phyloP scores from a whole-genome alignment of 2,329 filamentous ascomycete genomes.

The Trichoderma atrobrunneum region DNA sequence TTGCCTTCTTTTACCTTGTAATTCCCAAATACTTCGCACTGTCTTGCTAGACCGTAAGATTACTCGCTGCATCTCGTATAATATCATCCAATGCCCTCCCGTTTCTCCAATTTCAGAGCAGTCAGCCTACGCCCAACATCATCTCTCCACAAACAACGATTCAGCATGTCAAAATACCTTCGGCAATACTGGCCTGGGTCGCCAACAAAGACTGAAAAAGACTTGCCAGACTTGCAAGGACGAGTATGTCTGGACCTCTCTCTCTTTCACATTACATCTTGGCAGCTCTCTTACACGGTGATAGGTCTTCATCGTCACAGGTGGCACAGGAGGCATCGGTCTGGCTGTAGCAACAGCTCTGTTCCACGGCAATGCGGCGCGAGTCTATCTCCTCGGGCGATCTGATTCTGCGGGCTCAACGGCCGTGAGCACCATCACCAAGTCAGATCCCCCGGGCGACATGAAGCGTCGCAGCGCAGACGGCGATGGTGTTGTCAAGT shows the following conservation, averaged over 20 bases:
- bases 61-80: background rate
- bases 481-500: constrained; percentile 39
- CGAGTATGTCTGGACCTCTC: background rate
- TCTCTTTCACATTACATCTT: background rate
- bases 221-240: constrained; percentile 42
- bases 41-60: background rate
- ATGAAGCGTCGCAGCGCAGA: constrained; percentile 42
- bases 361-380: constrained; percentile 47
- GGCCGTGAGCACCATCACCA: constrained; percentile 42
- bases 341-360: constrained; percentile 50
- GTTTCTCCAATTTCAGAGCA: background rate
- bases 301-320: constrained; percentile 49
- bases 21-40: background rate
- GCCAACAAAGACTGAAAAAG: constrained; percentile 42
- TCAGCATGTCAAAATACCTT: background rate
- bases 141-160: background rate
- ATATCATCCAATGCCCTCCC: background rate
- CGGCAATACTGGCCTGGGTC: constrained; percentile 27
- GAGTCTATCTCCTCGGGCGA: constrained; percentile 51
- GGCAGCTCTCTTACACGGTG: background rate
- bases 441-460: constrained; percentile 38
- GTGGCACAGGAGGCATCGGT: constrained; percentile 41
- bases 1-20: background rate
- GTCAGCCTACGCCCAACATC: background rate
- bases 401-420: constrained; percentile 38